These are phyloP conservation scores for Exophiala lecanii-corni DNA, from an alignment of 2,329 filamentous ascomycete genomes.

Conservation along the genomic window DNA sequence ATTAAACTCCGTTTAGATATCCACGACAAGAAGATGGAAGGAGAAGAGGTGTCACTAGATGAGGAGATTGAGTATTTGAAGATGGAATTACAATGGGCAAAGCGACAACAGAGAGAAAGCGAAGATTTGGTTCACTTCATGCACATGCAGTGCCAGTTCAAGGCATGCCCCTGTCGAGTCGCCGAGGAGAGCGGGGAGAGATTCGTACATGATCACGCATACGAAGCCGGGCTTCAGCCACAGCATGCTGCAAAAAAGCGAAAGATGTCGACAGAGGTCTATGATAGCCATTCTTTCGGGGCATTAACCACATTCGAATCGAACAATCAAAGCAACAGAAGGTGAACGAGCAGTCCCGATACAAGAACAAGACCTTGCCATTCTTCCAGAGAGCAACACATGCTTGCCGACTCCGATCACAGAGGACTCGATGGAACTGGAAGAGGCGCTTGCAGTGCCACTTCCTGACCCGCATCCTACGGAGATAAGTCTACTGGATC, in stretches of 20 bases:
- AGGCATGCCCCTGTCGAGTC: slow-evolving; percentile 44
- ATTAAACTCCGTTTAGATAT: slow-evolving; percentile 10
- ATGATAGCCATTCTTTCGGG: no score
- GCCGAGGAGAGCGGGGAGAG: slow-evolving; percentile 38
- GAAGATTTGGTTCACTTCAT: slow-evolving; percentile 53
- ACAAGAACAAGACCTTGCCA: no score
- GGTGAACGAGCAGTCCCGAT: no score
- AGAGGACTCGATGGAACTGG: slow-evolving; percentile 7
- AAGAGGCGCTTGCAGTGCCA: slow-evolving; percentile 22
- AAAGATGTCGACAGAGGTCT: slow-evolving; percentile 12
- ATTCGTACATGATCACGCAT: slow-evolving; percentile 39
- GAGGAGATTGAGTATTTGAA: slow-evolving; percentile 43
- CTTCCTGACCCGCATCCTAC: slow-evolving; percentile 20
- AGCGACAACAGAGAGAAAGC: slow-evolving; percentile 42
- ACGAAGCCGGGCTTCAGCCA: slow-evolving; percentile 23
- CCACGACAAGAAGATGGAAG: slow-evolving; percentile 25
- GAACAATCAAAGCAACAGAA: no score
- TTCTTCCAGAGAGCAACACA: no score
- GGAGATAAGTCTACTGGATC: slow-evolving; percentile 15
- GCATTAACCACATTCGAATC: no score
- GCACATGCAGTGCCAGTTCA: slow-evolving; percentile 47
- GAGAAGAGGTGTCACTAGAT: slow-evolving; percentile 27
- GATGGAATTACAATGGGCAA: slow-evolving; percentile 49
- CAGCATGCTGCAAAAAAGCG: slow-evolving; percentile 17
- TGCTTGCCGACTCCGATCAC: no score